Evolutionary conservation across 2,329 filamentous ascomycete genomes (phyloP), one percentile per base, ranked within the genome.

Genomic region (Spiromastix sp.): DNA sequence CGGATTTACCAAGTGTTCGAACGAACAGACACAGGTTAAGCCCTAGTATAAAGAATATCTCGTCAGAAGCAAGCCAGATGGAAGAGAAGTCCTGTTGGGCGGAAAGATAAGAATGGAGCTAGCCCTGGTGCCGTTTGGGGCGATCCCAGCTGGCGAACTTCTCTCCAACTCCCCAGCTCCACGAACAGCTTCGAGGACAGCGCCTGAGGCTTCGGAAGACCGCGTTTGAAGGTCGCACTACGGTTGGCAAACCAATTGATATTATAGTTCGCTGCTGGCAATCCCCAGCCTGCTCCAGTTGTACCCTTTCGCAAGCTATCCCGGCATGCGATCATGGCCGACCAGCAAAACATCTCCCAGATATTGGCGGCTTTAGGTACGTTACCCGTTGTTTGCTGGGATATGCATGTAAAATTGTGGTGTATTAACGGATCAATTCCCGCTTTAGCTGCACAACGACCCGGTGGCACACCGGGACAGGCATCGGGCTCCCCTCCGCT

Each of bases 341-440:
- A 36, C 34, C 36, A 38, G 16, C 24, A 33, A 18, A 41, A 38
- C 47, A 68, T 72, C 43, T 62, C 61, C 24, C 60, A 66, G 29
- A 70, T 72, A 45, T 55, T 72, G 34, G 67, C 68, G 39, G 67
- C 67, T 31, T 56, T 72, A 35, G 65, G 66, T 68, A 51, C 45
- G 48, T 44, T 21, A 38, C 15, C 16, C 10, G 3, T 37, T 22
- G 28, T 5, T 22, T 32, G 17, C 17, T n/a, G n/a, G 24, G 16
- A 27, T 24, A 19, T 27, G 33, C 17, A 31, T 9, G 8, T 18
- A 12, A 24, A 15, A 4, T 31, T 25, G 31, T 20, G 20, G 32
- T 38, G 34, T 46, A 50, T 35, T 49, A 31, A 19, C 22, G 12
- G 37, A 34, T 12, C 34, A 38, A 30, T 34, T 39, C 10, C 24